A percentile compares a stretch with the other conserved stretches of the same genome.
phyloP scores from a whole-genome alignment of 257 asterid genomes.

The Leonotis leonurus region DNA sequence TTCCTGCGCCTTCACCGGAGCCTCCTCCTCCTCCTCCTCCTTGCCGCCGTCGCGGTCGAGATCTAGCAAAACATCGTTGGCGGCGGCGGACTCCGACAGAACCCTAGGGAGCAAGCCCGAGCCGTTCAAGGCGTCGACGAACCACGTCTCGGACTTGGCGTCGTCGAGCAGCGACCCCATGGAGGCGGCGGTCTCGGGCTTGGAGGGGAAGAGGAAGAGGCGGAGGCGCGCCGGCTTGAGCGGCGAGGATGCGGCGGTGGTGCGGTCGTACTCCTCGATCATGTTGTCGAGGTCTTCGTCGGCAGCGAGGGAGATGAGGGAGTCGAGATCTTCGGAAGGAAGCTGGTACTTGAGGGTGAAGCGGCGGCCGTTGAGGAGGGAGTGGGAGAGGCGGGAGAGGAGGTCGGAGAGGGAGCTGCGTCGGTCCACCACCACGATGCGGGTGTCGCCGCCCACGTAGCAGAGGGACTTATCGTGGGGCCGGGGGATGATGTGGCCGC shows the following conservation, averaged over 20 bases:
- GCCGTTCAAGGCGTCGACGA: slow-evolving; percentile 61
- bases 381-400: slow-evolving; percentile 51
- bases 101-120: slow-evolving; percentile 56
- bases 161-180: slow-evolving; percentile 61
- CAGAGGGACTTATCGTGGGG: slow-evolving; percentile 70
- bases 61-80: slow-evolving; percentile 35
- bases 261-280: slow-evolving; percentile 71
- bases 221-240: slow-evolving; percentile 55
- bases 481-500: slow-evolving; percentile 55
- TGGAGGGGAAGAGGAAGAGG: slow-evolving; percentile 49
- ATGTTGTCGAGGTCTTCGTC: slow-evolving; percentile 74
- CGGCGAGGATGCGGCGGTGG: slow-evolving; percentile 30
- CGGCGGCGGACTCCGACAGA: slow-evolving; percentile 56
- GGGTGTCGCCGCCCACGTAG: slow-evolving; percentile 76
- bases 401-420: slow-evolving; percentile 45
- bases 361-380: slow-evolving; percentile 49
- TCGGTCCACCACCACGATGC: slow-evolving; percentile 63
- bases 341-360: slow-evolving; percentile 68
- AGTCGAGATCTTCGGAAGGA: slow-evolving; percentile 72
- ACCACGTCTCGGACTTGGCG: slow-evolving; percentile 74
- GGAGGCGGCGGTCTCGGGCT: slow-evolving; percentile 60
- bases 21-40: no score
- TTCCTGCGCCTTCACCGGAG: slow-evolving; percentile 11
- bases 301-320: slow-evolving; percentile 54
- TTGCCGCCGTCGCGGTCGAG: slow-evolving; percentile 25